Conservation (phyloP, 352 stramenopile species). For the Pythium guiyangense region DNA sequence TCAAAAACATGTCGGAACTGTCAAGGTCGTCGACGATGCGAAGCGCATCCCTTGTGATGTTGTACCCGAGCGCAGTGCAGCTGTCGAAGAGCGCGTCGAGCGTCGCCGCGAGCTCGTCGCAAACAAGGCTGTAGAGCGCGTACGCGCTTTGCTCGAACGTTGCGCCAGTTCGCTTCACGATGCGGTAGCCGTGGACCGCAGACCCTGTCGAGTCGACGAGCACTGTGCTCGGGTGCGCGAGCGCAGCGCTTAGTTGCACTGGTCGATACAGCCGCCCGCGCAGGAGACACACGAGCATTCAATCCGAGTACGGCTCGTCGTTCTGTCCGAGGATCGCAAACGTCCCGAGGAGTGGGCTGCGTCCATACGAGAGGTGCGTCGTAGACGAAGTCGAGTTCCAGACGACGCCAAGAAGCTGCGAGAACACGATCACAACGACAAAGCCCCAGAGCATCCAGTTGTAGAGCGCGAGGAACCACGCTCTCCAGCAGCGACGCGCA, state of each 20-base stretch:
- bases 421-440: constrained; percentile 6
- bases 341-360: constrained; percentile 8
- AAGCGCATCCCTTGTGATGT: constrained; percentile 15
- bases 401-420: constrained; percentile 10
- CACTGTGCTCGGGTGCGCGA: too few relatives aligned
- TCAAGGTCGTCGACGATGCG: constrained; percentile 12
- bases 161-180: too few relatives aligned
- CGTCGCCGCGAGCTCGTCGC: constrained; percentile 11
- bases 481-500: too few relatives aligned
- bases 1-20: constrained; percentile 13
- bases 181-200: too few relatives aligned
- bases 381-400: constrained; percentile 6
- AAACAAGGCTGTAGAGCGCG: constrained; percentile 5
- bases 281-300: constrained; percentile 27
- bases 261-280: constrained; percentile 19
- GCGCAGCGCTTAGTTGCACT: constrained; percentile 15
- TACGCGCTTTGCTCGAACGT: too few relatives aligned
- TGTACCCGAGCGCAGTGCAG: constrained; percentile 20
- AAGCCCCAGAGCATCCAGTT: constrained; percentile 9
- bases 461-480: constrained; percentile 1
- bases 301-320: constrained; percentile 40
- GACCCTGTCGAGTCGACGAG: too few relatives aligned
- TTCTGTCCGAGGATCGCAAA: constrained; percentile 24
- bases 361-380: constrained; percentile 8
- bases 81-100: constrained; percentile 16